Conservation (phyloP, 1,139 yeast species). For the Scheffersomyces insectosa region DNA sequence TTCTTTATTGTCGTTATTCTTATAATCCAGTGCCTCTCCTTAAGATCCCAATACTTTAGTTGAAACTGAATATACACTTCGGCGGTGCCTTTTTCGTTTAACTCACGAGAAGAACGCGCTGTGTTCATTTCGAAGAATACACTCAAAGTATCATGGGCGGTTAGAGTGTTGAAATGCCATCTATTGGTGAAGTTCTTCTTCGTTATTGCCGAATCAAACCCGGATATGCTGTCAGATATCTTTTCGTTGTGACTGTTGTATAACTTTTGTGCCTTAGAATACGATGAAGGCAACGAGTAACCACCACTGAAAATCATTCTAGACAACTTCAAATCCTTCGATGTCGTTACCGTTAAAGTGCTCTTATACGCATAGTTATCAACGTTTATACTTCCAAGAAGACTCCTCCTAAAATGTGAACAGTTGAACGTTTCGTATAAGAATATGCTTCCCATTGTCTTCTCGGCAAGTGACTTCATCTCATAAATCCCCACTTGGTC, state of each 20-base stretch:
- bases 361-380: slow-evolving; percentile 1
- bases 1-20: slow-evolving; percentile 30
- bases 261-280: slow-evolving; percentile 21
- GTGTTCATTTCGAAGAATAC: slow-evolving; percentile 36
- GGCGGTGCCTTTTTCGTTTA: slow-evolving; percentile 17
- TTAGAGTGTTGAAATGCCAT: slow-evolving; percentile 32
- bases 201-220: slow-evolving; percentile 32
- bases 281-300: slow-evolving; percentile 36
- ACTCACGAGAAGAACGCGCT: slow-evolving; percentile 21
- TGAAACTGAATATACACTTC: slow-evolving; percentile 35
- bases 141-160: slow-evolving; percentile 24
- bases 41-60: slow-evolving; percentile 28
- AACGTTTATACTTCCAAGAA: slow-evolving; percentile 6
- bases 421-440: slow-evolving; percentile 28
- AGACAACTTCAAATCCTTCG: slow-evolving; percentile 31
- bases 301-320: slow-evolving; percentile 30
- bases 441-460: slow-evolving; percentile 31
- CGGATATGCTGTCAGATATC: slow-evolving; percentile 35
- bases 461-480: slow-evolving; percentile 32
- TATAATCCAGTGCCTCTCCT: slow-evolving; percentile 21
- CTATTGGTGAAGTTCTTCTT: slow-evolving; percentile 36
- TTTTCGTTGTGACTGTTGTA: slow-evolving; percentile 26
- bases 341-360: slow-evolving; percentile 31
- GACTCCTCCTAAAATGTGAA: slow-evolving; percentile 16
- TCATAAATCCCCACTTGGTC: slow-evolving; percentile 46